phyloP scores from a whole-genome alignment of 768 basidiomycete genomes.

The Calvatia gigantea region DNA sequence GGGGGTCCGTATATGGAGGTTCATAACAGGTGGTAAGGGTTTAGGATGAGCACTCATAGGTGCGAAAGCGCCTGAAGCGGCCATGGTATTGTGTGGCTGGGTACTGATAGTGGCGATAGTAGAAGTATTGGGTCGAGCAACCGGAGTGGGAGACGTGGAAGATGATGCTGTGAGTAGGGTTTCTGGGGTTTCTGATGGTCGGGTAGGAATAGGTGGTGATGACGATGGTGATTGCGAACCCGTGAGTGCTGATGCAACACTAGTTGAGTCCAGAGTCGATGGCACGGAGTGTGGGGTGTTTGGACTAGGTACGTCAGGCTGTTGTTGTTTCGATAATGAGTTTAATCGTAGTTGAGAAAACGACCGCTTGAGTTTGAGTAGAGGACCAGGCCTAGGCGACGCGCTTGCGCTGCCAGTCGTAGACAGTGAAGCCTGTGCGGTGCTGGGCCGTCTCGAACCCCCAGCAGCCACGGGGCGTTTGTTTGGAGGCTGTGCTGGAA shows the following conservation, averaged over 20 bases:
- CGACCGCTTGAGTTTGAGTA: conserved; percentile 13
- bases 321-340: conserved; percentile 1
- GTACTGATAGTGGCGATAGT: too few relatives aligned
- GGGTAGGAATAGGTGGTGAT: neutral
- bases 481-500: conserved; percentile 10
- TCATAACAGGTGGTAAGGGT: neutral
- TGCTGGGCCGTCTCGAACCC: neutral
- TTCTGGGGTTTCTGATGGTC: neutral
- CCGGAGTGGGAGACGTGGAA: neutral
- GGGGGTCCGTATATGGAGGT: neutral
- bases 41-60: neutral
- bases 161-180: neutral
- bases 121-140: neutral
- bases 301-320: conserved; percentile 2
- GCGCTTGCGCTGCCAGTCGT: neutral
- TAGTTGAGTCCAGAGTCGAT: neutral
- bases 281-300: neutral
- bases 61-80: neutral
- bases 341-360: conserved; percentile 7
- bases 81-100: too few relatives aligned
- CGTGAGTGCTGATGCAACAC: neutral
- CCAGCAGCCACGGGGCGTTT: neutral
- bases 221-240: too few relatives aligned
- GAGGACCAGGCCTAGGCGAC: neutral
- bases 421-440: neutral